Percentiles rank a stretch among this genome's conserved stretches.
Evolutionary conservation across 2,329 filamentous ascomycete species (phyloP).

Genomic region (Apiospora marii): DNA sequence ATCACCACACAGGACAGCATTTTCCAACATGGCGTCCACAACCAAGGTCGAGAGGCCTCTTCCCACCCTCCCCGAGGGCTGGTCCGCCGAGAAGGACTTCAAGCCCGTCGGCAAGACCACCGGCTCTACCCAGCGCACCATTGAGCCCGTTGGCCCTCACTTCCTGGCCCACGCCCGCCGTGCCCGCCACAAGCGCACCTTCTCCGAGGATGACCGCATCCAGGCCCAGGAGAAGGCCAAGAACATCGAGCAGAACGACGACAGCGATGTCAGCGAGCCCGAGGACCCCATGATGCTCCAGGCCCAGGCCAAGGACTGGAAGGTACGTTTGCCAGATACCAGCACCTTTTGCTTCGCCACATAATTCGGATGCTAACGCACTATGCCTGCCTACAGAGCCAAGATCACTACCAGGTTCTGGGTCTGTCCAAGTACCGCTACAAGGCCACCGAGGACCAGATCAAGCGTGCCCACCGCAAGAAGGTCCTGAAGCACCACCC

Average conservation of each 20-base stretch:
- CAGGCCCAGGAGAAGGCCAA: conserved; percentile 94
- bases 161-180: conserved; percentile 97
- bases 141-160: conserved; percentile 96
- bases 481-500: conserved; percentile 99
- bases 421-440: conserved; percentile 91
- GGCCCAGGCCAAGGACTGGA: conserved; percentile 98
- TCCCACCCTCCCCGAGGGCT: conserved; percentile 79
- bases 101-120: conserved; percentile 82
- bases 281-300: conserved; percentile 93
- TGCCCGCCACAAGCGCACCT: conserved; percentile 95
- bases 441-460: conserved; percentile 95
- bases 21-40: conserved; percentile 68
- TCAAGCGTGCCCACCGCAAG: conserved; percentile 98
- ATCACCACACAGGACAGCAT: conserved; percentile 26
- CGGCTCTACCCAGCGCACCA: conserved; percentile 79
- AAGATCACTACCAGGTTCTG: conserved; percentile 98
- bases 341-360: neutral
- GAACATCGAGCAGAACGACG: conserved; percentile 92
- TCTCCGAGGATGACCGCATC: conserved; percentile 97
- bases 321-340: conserved; percentile 63
- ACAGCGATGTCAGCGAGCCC: conserved; percentile 89
- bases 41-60: conserved; percentile 70
- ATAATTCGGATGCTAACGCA: neutral
- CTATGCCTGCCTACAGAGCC: conserved; percentile 60
- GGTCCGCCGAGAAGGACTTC: conserved; percentile 91